A percentile compares a stretch with the other conserved stretches of the same genome.
These are phyloP conservation scores for Lathyrus oleraceus DNA, from an alignment of 306 rosid genomes.

Conservation along the genomic window DNA sequence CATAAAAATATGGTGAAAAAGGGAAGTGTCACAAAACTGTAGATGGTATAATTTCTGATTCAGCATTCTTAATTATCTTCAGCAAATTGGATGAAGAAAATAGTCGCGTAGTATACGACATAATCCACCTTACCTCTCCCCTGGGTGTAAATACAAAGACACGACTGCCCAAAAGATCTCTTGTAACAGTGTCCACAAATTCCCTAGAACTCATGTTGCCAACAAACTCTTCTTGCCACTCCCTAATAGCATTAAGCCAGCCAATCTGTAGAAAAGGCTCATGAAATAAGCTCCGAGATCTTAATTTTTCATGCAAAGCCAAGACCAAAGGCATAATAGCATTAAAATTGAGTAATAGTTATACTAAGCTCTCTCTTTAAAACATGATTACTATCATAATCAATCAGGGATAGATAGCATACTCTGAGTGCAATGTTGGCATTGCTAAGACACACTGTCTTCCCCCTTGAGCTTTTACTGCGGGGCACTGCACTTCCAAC, in stretches of 20 bases:
- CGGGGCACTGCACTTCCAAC: constrained; percentile 67
- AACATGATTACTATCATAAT: constrained; percentile 35
- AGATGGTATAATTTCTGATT: constrained; percentile 26
- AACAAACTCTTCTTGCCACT: constrained; percentile 99
- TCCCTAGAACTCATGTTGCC: constrained; percentile 99
- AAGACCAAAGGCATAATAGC: constrained; percentile 5
- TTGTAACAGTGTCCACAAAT: constrained; percentile 91
- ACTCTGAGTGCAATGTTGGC: constrained; percentile 99
- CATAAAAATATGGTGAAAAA: constrained; percentile 27
- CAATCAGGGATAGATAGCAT: constrained; percentile 37
- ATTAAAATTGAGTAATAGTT: constrained; percentile 27
- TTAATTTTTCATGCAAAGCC: constrained; percentile 2
- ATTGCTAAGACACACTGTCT: constrained; percentile 81
- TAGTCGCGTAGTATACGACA: constrained; percentile 4
- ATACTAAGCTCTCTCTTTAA: constrained; percentile 31
- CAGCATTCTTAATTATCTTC: constrained; percentile 14
- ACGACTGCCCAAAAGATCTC: constrained; percentile 94
- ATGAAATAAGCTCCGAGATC: constrained; percentile 43
- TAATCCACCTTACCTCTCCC: constrained; percentile 77
- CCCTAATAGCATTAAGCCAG: constrained; percentile 99
- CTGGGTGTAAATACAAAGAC: constrained; percentile 98
- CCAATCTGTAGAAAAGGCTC: constrained; percentile 73
- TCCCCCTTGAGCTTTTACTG: constrained; percentile 79
- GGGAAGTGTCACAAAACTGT: constrained; percentile 28
- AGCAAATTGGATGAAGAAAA: constrained; percentile 2